Percentiles rank a stretch among this genome's conserved stretches.
Conservation (phyloP, 2,329 filamentous ascomycete species). For the Fusarium pseudoanthophilum region DNA sequence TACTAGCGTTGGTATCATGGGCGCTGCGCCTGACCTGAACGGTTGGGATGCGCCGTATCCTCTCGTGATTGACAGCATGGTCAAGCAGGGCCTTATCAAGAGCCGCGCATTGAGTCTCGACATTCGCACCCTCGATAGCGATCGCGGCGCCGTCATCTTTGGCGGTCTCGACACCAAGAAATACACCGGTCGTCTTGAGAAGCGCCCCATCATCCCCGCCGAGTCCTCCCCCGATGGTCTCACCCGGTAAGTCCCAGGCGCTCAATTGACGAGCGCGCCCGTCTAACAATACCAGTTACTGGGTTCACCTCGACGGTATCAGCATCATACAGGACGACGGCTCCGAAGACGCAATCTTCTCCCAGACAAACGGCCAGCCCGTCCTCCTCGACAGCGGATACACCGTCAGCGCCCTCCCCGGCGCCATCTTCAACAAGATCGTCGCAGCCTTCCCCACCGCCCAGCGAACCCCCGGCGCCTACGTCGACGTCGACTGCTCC, state of each 20-base stretch:
- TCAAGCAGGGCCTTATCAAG: slow-evolving; percentile 49
- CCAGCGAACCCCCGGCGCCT: slow-evolving; percentile 51
- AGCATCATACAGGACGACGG: slow-evolving; percentile 48
- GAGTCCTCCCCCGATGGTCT: slow-evolving; percentile 49
- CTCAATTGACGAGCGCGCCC: no score
- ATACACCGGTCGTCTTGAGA: slow-evolving; percentile 63
- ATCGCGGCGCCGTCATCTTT: slow-evolving; percentile 56
- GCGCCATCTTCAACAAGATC: slow-evolving; percentile 60
- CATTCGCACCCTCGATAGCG: slow-evolving; percentile 47
- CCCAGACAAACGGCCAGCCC: slow-evolving; percentile 50
- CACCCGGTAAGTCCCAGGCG: slow-evolving; percentile 41
- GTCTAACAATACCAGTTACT: slow-evolving; percentile 50
- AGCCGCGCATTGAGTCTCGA: slow-evolving; percentile 52
- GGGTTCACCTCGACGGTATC: slow-evolving; percentile 54
- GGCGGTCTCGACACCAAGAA: slow-evolving; percentile 68
- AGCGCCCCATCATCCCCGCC: slow-evolving; percentile 64
- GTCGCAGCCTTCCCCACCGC: slow-evolving; percentile 57
- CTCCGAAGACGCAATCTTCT: slow-evolving; percentile 58
- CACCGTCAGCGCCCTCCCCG: slow-evolving; percentile 73
- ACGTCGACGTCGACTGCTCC: slow-evolving; percentile 61
- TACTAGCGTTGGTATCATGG: slow-evolving; percentile 49
- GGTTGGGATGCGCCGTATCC: slow-evolving; percentile 52
- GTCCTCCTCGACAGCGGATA: slow-evolving; percentile 75
- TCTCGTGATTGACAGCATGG: slow-evolving; percentile 50
- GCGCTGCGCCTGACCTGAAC: slow-evolving; percentile 47